These are phyloP conservation scores for Neocatenulostroma microsporum DNA, from an alignment of 2,329 filamentous ascomycete species.

Conservation along the genomic window DNA sequence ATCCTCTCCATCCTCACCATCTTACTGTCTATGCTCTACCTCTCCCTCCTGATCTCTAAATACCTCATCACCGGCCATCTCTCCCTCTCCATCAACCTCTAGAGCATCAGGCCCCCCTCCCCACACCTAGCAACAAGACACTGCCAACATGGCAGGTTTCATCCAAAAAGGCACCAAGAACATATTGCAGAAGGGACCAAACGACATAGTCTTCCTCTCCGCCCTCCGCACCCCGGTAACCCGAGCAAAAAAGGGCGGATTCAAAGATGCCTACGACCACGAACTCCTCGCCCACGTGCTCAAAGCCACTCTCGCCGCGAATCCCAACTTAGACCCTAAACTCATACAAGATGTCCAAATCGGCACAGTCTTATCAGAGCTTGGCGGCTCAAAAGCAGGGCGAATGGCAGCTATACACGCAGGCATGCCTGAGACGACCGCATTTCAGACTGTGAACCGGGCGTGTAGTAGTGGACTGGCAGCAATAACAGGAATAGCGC, in stretches of 20 bases:
- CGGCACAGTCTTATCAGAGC: constrained; percentile 82
- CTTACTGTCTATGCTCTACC: constrained; percentile 1
- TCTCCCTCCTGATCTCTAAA: constrained; percentile 2
- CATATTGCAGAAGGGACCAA: constrained; percentile 69
- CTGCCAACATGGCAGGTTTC: constrained; percentile 34
- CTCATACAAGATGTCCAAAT: constrained; percentile 74
- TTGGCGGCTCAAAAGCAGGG: constrained; percentile 82
- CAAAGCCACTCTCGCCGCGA: constrained; percentile 61
- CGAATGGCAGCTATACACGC: constrained; percentile 86
- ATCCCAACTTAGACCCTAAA: constrained; percentile 62
- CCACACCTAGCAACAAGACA: not conserved
- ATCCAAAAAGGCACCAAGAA: constrained; percentile 56
- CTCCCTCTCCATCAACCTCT: constrained; percentile 1
- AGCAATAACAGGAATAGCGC: constrained; percentile 65
- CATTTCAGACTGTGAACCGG: constrained; percentile 80
- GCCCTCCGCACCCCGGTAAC: constrained; percentile 84
- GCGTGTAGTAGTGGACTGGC: constrained; percentile 75
- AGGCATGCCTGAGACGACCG: constrained; percentile 63
- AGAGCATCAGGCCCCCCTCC: not conserved
- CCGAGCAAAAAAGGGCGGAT: constrained; percentile 70
- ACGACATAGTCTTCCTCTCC: constrained; percentile 81
- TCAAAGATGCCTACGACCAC: constrained; percentile 86
- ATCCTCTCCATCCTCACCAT: not conserved
- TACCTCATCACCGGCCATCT: constrained; percentile 5
- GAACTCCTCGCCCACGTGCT: constrained; percentile 66